Percentiles rank a stretch among this genome's conserved stretches.
These are phyloP conservation scores for Botrytis byssoidea DNA, from an alignment of 2,329 filamentous ascomycete species.

Conservation along the genomic window DNA sequence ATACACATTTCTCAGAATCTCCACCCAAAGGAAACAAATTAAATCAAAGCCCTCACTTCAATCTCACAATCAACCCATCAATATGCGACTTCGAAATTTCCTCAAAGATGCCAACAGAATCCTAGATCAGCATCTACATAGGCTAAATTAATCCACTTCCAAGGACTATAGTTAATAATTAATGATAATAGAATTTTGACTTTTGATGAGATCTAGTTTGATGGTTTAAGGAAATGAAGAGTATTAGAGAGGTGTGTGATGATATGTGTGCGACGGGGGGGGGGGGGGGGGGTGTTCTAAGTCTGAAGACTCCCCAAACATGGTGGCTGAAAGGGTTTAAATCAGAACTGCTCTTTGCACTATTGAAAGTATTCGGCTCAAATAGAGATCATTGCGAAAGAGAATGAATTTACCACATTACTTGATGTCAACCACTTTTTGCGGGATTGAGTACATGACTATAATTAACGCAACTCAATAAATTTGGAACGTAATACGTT, in stretches of 20 bases:
- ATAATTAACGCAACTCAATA: no score
- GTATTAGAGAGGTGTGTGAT: neutral
- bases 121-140: no score
- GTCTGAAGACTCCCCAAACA: neutral
- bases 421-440: neutral
- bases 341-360: neutral
- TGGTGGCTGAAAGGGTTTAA: fast-evolving
- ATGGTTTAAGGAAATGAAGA: neutral
- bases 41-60: no score
- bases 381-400: neutral
- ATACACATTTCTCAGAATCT: neutral
- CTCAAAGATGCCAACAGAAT: no score
- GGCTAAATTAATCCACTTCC: no score
- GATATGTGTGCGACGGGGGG: no score
- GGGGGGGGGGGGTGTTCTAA: neutral
- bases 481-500: neutral
- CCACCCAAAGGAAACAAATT: neutral
- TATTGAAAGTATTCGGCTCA: fast-evolving
- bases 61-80: neutral
- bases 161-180: no score
- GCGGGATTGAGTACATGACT: neutral
- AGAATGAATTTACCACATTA: neutral
- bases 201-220: neutral
- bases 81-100: no score
- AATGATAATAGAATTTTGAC: neutral